These are phyloP conservation scores for Gnomoniopsis smithogilvyi DNA, from an alignment of 2,329 filamentous ascomycete genomes.

Conservation along the genomic window DNA sequence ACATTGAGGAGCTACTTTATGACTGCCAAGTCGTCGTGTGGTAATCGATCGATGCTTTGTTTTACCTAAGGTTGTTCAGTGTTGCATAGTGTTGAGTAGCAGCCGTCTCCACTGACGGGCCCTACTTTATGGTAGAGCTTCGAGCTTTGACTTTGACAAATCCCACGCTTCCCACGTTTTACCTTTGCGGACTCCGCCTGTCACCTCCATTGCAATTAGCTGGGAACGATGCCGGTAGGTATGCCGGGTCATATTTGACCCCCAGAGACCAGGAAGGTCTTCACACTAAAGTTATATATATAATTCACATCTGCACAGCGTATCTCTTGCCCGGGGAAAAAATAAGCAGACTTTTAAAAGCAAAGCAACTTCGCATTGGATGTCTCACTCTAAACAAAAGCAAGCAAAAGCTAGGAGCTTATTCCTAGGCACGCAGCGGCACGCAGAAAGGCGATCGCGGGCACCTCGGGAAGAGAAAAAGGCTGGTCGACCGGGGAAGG, in stretches of 20 bases:
- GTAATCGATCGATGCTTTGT: background rate
- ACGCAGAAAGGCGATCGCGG: too few relatives aligned
- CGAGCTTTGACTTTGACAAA: background rate
- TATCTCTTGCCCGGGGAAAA: too few relatives aligned
- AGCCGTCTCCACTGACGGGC: background rate
- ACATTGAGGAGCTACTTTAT: background rate
- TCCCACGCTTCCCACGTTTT: conserved; percentile 1
- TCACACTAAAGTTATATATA: too few relatives aligned
- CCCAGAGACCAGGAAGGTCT: too few relatives aligned
- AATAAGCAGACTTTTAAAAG: too few relatives aligned
- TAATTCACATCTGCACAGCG: too few relatives aligned
- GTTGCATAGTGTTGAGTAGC: background rate
- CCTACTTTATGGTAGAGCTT: background rate
- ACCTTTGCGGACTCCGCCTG: background rate
- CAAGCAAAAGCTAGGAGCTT: too few relatives aligned
- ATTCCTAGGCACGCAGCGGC: background rate
- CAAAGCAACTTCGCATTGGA: too few relatives aligned
- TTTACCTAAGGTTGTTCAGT: background rate
- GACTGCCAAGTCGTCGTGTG: background rate
- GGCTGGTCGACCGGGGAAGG: background rate
- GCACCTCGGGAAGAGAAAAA: background rate
- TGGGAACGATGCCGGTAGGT: background rate
- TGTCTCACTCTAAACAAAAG: too few relatives aligned
- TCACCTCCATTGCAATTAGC: background rate
- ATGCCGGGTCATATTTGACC: too few relatives aligned